Base-by-base conservation (phyloP, 2,329 filamentous ascomycete genomes). In the Microcyclospora pomicola region DNA sequence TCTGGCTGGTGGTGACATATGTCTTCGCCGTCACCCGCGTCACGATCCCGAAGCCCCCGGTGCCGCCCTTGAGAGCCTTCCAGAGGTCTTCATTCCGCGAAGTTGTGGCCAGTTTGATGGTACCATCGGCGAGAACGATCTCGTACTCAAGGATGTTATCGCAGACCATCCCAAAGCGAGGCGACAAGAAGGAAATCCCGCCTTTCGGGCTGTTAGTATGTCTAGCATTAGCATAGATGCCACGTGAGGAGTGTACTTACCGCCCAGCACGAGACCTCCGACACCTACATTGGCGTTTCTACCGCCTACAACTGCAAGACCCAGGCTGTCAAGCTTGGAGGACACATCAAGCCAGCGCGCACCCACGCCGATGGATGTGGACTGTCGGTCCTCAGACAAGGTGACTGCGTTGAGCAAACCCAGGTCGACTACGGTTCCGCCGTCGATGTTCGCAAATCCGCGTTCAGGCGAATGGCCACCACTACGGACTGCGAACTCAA, bases 171-270 rank as follows among this genome's bases (percentile, higher is more conserved):
- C 72, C 73, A 44, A 62, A 51, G 1, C 52, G 53, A 0, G 61
- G 59, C 2, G 63, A 60, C 46, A 69, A 66, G 53, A 61, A 71
- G 1, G 66, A 67, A 15, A 71, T 62, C 9, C 70, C 70, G 19
- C 69, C 58, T 31, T n/a, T 31, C 5, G 30, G 14, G 14, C 6
- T 9, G 12, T 15, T 31, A 15, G 14, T 31, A 6, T n/a, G 4
- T 15, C 30, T 31, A n/a, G 12, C 12, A 31, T 31, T 15, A n/a
- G 12, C 12, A 31, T n/a, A 31, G 4, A 6, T 31, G 12, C 12
- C 30, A n/a, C 14, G 6, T 31, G 14, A 9, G 14, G 6, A n/a
- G 6, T n/a, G 12, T n/a, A 31, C 30, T 31, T 31, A 31, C 30
- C 37, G 32, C 48, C 65, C 0, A 67, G 55, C 4, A 62, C 48